phyloP scores from a whole-genome alignment of 192 early-diverging fungal genomes.

The Umbelopsis sp. region DNA sequence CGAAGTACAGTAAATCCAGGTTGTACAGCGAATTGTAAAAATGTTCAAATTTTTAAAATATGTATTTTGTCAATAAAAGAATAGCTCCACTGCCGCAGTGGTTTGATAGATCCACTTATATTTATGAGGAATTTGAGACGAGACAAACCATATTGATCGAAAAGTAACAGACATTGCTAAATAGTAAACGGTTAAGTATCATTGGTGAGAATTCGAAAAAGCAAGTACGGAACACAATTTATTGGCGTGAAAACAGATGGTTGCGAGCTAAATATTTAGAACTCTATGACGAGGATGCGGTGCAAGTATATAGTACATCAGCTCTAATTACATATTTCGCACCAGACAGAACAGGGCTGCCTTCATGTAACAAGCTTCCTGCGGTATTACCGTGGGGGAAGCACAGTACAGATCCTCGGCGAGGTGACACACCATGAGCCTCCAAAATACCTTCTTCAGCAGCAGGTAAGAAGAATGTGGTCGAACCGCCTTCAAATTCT shows the following conservation, averaged over 20 bases:
- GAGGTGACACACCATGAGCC: not conserved
- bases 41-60: too few relatives aligned
- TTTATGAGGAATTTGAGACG: too few relatives aligned
- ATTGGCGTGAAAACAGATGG: too few relatives aligned
- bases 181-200: too few relatives aligned
- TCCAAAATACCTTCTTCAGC: constrained; percentile 26
- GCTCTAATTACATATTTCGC: constrained; percentile 50
- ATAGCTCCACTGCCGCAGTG: too few relatives aligned
- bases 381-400: constrained; percentile 18
- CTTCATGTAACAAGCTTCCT: constrained; percentile 47
- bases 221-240: not conserved
- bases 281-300: not conserved
- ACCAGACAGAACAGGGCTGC: constrained; percentile 39
- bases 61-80: too few relatives aligned
- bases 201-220: too few relatives aligned
- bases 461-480: constrained; percentile 37
- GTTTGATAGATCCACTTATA: too few relatives aligned
- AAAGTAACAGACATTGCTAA: too few relatives aligned
- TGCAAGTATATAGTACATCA: constrained; percentile 45
- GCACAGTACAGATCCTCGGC: constrained; percentile 20
- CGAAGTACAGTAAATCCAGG: too few relatives aligned
- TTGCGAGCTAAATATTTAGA: not conserved
- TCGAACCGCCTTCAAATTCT: constrained; percentile 49
- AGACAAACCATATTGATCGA: too few relatives aligned
- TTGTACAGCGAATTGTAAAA: too few relatives aligned